Evolutionary conservation across 139 green algal species (phyloP), one percentile per base, ranked within the genome.

Genomic region (Closterium sp.): DNA sequence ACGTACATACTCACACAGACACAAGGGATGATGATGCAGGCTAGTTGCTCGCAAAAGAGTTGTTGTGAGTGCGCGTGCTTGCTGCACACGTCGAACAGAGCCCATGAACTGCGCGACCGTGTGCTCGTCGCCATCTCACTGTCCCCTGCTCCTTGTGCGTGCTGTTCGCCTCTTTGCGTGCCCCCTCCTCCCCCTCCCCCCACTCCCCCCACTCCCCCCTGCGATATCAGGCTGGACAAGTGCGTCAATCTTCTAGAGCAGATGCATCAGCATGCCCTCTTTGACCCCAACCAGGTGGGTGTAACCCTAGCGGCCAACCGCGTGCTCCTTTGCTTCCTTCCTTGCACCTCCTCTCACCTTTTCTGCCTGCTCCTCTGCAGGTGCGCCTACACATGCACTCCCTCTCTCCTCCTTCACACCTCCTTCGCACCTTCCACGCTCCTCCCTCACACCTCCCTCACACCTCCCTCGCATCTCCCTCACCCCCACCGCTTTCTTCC

Each of bases 221-320:
- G 19, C 38, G 38, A 69, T 16, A 16, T 9, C 89, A 91, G 89
- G 84, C 55, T 91, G 84, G 36, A 87, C 89, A 34, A 34, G 16
- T 89, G 36, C 64, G 66, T 91, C 23, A 28, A 23, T n/a, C 19
- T 88, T 28, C 33, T 91, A 30, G 89, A 91, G 36, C 30, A 88
- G 84, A 91, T 91, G 89, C 35, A 91, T 25, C 89, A 34, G 28
- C 33, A 89, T 19, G 89, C 43, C 64, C 28, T 91, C 84, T 69
- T 91, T 7, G 30, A 91, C 84, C 25, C 25, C 31, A 33, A 91
- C 25, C 89, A 91, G 89, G 89, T 91, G n/a, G 36, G 25, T 81
- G 64, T 1, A 89, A 33, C 86, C 64, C 30, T 43, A 31, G 9
- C 36, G 12, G 12, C 86, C 23, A 19, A 69, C 30, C 2, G 9